A percentile compares a stretch with the other conserved stretches of the same genome.
Conservation (phyloP, 257 asterid species). For the Gynochthodes officinalis region DNA sequence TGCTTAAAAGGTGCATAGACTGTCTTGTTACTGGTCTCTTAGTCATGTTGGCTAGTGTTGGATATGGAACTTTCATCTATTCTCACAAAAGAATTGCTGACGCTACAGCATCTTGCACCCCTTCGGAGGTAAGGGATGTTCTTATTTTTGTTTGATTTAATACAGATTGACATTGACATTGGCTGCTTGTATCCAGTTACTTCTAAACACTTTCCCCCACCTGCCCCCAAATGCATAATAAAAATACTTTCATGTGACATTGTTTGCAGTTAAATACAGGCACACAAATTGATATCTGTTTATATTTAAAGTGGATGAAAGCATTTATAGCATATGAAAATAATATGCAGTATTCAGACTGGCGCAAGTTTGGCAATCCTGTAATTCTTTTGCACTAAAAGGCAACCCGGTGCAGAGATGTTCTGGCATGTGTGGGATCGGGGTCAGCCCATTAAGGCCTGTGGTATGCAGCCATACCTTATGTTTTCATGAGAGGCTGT, state of each 20-base stretch:
- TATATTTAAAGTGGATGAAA: no score
- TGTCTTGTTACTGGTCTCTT: slow-evolving; percentile 74
- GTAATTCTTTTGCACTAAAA: no score
- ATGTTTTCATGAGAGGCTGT: no score
- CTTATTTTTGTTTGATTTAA: not conserved
- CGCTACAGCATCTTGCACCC: slow-evolving; percentile 73
- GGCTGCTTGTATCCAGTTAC: not conserved
- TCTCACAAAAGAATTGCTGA: slow-evolving; percentile 73
- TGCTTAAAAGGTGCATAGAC: slow-evolving; percentile 71
- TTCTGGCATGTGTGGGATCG: no score
- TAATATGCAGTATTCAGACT: no score
- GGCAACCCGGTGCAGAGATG: no score
- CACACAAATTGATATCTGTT: no score
- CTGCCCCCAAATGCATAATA: not conserved
- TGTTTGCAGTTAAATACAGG: not conserved
- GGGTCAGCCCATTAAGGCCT: no score
- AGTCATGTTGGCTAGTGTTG: slow-evolving; percentile 60
- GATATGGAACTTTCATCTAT: slow-evolving; percentile 66
- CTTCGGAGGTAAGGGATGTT: slow-evolving; percentile 38
- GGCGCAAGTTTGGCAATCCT: no score
- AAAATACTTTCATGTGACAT: not conserved
- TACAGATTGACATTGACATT: not conserved
- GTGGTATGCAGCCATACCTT: no score
- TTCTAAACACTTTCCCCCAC: no score
- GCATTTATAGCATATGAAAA: not conserved